A percentile compares a stretch with the other conserved stretches of the same genome.
Conservation (phyloP, 768 basidiomycete genomes). For the Punctularia strigosozonata region DNA sequence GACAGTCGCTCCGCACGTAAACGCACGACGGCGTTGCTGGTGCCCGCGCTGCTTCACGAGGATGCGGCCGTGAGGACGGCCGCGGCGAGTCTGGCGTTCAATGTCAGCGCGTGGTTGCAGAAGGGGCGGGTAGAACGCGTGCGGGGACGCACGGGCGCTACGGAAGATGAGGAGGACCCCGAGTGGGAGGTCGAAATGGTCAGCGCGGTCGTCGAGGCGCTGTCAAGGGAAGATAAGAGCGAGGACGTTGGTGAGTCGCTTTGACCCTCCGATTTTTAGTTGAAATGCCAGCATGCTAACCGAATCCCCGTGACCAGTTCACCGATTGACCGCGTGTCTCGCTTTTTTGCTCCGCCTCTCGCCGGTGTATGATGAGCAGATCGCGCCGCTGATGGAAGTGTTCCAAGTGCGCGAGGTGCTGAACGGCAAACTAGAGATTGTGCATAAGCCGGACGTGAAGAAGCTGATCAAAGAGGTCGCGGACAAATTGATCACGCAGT, state of each 20-base stretch:
- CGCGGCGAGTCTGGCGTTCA: constrained; percentile 75
- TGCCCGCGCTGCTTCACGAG: constrained; percentile 55
- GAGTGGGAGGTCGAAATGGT: constrained; percentile 84
- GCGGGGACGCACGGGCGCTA: constrained; percentile 15
- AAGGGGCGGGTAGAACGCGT: constrained; percentile 36
- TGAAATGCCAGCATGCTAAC: neutral
- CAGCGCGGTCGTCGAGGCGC: constrained; percentile 72
- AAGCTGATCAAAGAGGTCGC: constrained; percentile 58
- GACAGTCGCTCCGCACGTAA: constrained; percentile 18
- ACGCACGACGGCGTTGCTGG: constrained; percentile 39
- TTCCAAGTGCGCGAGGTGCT: constrained; percentile 49
- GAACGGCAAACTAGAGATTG: constrained; percentile 43
- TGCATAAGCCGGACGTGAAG: constrained; percentile 54
- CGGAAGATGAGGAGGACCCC: constrained; percentile 31
- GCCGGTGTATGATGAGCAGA: constrained; percentile 46
- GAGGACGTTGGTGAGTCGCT: constrained; percentile 68
- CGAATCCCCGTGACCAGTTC: constrained; percentile 35
- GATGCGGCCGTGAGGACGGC: constrained; percentile 64
- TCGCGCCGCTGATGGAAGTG: constrained; percentile 54
- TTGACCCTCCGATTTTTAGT: constrained; percentile 1
- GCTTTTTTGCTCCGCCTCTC: constrained; percentile 69
- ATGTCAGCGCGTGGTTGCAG: constrained; percentile 59
- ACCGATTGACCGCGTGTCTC: constrained; percentile 71
- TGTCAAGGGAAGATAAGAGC: constrained; percentile 55
- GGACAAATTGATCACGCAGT: constrained; percentile 23